Conservation (phyloP, 2,329 filamentous ascomycete species). For the Sporothrix globosa region DNA sequence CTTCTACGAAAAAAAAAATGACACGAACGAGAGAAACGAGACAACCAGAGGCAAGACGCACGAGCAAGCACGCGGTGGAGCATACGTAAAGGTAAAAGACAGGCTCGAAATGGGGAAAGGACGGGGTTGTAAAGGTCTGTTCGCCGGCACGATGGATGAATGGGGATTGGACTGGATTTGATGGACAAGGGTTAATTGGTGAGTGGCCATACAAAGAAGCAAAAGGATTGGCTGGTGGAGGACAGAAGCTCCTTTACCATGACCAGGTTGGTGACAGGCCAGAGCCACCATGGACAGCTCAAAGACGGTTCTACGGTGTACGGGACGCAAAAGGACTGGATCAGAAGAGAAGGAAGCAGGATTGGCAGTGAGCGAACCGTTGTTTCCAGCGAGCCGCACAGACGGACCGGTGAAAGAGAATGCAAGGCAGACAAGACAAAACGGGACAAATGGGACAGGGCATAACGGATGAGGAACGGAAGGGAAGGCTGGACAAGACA, state of each 20-base stretch:
- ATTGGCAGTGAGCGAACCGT: neutral
- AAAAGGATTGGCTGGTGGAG: neutral
- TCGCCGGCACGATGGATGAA: slow-evolving; percentile 24
- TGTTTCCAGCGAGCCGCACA: neutral
- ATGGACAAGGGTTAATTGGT: neutral
- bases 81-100: neutral
- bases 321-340: neutral
- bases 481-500: neutral
- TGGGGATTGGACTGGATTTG: neutral
- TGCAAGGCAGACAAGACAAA: neutral
- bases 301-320: neutral
- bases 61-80: neutral
- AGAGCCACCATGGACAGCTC: neutral
- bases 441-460: neutral
- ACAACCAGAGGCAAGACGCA: neutral
- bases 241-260: neutral
- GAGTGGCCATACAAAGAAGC: neutral
- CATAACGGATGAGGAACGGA: neutral
- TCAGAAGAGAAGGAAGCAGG: neutral
- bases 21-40: neutral
- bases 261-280: neutral
- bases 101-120: neutral
- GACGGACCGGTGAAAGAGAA: slow-evolving; percentile 15
- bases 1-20: neutral
- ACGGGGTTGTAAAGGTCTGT: slow-evolving; percentile 14